phyloP scores from a whole-genome alignment of 148 eudicot genomes.

The Rhododendron kiyosumense region DNA sequence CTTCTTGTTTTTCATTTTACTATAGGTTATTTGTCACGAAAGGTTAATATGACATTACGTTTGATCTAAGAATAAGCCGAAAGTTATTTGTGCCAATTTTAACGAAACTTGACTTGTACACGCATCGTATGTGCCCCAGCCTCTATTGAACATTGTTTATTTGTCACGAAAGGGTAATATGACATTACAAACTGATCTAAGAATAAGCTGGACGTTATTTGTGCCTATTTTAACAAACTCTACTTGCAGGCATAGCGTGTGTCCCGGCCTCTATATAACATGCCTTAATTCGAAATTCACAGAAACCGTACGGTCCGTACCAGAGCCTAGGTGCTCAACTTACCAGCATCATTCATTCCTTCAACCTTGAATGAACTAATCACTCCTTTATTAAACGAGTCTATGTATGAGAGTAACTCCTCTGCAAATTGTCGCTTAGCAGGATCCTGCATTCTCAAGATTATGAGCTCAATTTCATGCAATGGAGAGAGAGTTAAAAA shows the following conservation, averaged over 20 bases:
- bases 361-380: constrained; percentile 52
- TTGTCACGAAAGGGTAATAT: too few species aligned
- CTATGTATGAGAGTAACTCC: constrained; percentile 42
- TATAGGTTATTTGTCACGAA: too few species aligned
- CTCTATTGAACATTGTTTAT: background rate
- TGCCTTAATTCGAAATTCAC: background rate
- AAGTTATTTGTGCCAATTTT: background rate
- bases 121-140: background rate
- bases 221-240: background rate
- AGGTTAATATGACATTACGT: too few species aligned
- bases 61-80: too few species aligned
- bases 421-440: constrained; percentile 48
- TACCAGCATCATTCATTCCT: constrained; percentile 49
- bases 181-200: too few species aligned
- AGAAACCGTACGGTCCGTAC: background rate
- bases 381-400: constrained; percentile 51
- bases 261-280: background rate
- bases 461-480: background rate
- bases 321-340: constrained; percentile 13
- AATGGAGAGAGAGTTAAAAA: background rate
- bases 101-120: background rate
- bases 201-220: too few species aligned
- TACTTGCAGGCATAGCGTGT: background rate
- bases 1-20: too few species aligned
- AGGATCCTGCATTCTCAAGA: constrained; percentile 41